These are phyloP conservation scores for Daldinia concentrica DNA, from an alignment of 495 filamentous ascomycete genomes.

Conservation along the genomic window DNA sequence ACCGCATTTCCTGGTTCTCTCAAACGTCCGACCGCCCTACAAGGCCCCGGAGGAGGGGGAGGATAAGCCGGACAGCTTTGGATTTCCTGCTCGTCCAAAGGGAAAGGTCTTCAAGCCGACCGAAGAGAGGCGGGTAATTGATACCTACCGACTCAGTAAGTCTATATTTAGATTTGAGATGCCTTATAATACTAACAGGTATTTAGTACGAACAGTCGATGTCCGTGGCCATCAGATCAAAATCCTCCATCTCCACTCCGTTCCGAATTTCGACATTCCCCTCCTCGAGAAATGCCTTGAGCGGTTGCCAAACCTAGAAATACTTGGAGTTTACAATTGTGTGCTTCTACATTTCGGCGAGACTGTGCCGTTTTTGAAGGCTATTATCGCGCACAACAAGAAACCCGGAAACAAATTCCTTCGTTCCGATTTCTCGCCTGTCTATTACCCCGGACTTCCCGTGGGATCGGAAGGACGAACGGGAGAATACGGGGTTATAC, in stretches of 20 bases:
- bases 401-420: neutral
- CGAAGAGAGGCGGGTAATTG: neutral
- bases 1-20: slow-evolving; percentile 5
- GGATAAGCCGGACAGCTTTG: neutral
- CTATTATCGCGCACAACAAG: slow-evolving; percentile 21
- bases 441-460: slow-evolving; percentile 30
- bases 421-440: slow-evolving; percentile 35
- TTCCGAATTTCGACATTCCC: slow-evolving; percentile 16
- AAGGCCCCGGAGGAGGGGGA: neutral
- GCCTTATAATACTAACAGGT: slow-evolving; percentile 7
- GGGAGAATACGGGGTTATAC: slow-evolving; percentile 36
- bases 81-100: slow-evolving; percentile 11
- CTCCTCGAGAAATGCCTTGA: slow-evolving; percentile 22
- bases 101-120: neutral
- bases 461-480: neutral
- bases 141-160: slow-evolving; percentile 12
- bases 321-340: slow-evolving; percentile 41
- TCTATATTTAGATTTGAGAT: neutral
- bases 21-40: slow-evolving; percentile 2
- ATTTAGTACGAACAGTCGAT: slow-evolving; percentile 23
- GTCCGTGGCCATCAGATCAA: slow-evolving; percentile 17
- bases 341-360: slow-evolving; percentile 40
- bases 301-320: slow-evolving; percentile 23
- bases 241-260: slow-evolving; percentile 31
- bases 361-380: slow-evolving; percentile 13